These are phyloP conservation scores for Aspergillus glaucus DNA, from an alignment of 2,329 filamentous ascomycete species.

Conservation along the genomic window DNA sequence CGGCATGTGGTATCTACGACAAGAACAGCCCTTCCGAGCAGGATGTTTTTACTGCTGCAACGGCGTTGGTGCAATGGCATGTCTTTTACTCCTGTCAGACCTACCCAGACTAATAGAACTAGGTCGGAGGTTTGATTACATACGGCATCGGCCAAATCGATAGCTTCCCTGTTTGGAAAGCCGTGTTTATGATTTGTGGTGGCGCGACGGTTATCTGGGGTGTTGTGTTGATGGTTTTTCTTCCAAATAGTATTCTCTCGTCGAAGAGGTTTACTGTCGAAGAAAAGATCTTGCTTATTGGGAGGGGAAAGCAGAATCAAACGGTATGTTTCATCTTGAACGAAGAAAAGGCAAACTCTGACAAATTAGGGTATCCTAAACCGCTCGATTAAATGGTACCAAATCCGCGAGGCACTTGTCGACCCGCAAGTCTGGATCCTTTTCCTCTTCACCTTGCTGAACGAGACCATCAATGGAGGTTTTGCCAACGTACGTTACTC, in stretches of 20 bases:
- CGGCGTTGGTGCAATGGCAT: conserved; percentile 31
- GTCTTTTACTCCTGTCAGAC: neutral
- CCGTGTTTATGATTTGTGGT: conserved; percentile 42
- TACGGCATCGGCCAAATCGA: conserved; percentile 38
- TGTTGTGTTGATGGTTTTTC: conserved; percentile 31
- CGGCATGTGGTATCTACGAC: conserved; percentile 44
- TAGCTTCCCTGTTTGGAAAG: conserved; percentile 39
- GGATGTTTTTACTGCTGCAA: conserved; percentile 41
- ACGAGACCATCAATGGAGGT: conserved; percentile 49
- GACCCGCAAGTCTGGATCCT: conserved; percentile 44
- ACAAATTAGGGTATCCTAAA: conserved; percentile 38
- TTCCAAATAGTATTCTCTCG: conserved; percentile 40
- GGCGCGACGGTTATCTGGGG: conserved; percentile 41
- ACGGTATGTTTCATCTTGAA: conserved; percentile 1
- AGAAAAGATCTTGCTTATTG: conserved; percentile 41
- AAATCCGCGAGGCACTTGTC: conserved; percentile 43
- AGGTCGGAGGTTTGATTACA: conserved; percentile 17
- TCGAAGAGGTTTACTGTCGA: conserved; percentile 39
- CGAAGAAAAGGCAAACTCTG: neutral
- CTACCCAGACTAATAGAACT: neutral
- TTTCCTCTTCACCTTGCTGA: conserved; percentile 44
- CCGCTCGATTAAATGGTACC: conserved; percentile 42
- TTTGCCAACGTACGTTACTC: conserved; percentile 36
- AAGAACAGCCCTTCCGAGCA: conserved; percentile 44
- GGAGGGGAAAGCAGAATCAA: conserved; percentile 21